Evolutionary conservation across 2,329 filamentous ascomycete species (phyloP).

Genomic region (Aspergillus arachidicola): DNA sequence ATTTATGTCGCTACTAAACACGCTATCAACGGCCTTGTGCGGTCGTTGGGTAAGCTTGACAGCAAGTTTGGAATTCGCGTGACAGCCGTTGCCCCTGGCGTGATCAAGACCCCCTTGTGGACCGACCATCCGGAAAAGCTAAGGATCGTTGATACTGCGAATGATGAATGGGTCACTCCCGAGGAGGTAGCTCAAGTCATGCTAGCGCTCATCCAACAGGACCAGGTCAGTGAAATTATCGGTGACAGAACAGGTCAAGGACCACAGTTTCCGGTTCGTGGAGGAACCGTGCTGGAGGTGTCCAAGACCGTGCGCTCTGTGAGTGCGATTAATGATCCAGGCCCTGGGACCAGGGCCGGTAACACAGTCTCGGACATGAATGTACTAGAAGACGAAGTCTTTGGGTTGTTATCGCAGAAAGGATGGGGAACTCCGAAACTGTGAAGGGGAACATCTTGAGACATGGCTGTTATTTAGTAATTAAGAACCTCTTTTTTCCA

Average conservation of each 20-base stretch:
- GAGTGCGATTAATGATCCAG: constrained; percentile 55
- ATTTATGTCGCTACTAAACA: constrained; percentile 55
- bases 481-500: background rate
- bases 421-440: constrained; percentile 52
- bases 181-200: constrained; percentile 64
- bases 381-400: constrained; percentile 52
- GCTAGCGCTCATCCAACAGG: constrained; percentile 57
- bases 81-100: constrained; percentile 61
- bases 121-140: constrained; percentile 64
- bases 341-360: constrained; percentile 51
- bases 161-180: constrained; percentile 61
- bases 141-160: constrained; percentile 49
- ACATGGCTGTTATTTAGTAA: background rate
- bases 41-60: constrained; percentile 55
- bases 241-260: constrained; percentile 35
- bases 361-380: constrained; percentile 48
- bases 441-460: constrained; percentile 11
- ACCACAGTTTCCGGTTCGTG: constrained; percentile 41
- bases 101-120: constrained; percentile 65
- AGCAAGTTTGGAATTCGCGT: constrained; percentile 55
- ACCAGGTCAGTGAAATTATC: constrained; percentile 42
- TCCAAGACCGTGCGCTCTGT: constrained; percentile 57
- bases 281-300: constrained; percentile 60
- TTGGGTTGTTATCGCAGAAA: constrained; percentile 48
- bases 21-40: constrained; percentile 52